Base-by-base conservation (phyloP, 73 alveolate species). In the Blepharisma japonicum region DNA sequence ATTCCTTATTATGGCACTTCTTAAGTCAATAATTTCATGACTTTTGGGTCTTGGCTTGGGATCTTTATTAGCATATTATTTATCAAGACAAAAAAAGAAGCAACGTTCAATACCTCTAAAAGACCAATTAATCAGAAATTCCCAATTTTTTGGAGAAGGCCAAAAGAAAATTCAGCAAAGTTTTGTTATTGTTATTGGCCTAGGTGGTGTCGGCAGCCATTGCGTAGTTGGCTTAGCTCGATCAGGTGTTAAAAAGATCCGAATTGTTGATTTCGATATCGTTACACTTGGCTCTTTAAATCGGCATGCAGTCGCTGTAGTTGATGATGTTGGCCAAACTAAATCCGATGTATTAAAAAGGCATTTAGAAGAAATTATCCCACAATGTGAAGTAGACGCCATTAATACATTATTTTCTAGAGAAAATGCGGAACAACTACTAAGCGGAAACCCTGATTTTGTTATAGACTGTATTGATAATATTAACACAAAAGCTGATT, bases 171-270 rank as follows among this genome's bases (percentile, higher is more conserved):
- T 89, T 48, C 83, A 83, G 55, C 79, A 70, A 6, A 46, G 94
- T 7, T 87, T 78, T 56, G 90, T 92, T 49, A 85, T 93, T 47
- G 94, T 95, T 49, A 89, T 95, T 25, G 99, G 99, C 18, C 86
- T 94, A 46, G 99, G 99, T 6, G 99, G 99, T 9, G 99, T 95
- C n/a, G 99, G 99, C 0, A 87, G 94, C 83, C 80, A 89, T 84
- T 86, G 89, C 55, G 96, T 85, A 56, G 81, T 85, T 70, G 91
- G 91, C 20, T 56, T 89, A 46, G 87, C 93, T 23, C 86, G 99
- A n/a, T 82, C 96, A 14, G 97, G 95, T 38, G 85, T 93, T 0
- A 89, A 86, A 45, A 87, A 89, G 48, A 71, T 95, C 56, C 86
- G 94, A 61, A 87, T 95, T 45, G 81, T 95, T 55, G 99, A 95